A percentile compares a stretch with the other conserved stretches of the same genome.
Evolutionary conservation across 2,329 filamentous ascomycete genomes (phyloP).

Genomic region (Chaetomiaceae sp.): DNA sequence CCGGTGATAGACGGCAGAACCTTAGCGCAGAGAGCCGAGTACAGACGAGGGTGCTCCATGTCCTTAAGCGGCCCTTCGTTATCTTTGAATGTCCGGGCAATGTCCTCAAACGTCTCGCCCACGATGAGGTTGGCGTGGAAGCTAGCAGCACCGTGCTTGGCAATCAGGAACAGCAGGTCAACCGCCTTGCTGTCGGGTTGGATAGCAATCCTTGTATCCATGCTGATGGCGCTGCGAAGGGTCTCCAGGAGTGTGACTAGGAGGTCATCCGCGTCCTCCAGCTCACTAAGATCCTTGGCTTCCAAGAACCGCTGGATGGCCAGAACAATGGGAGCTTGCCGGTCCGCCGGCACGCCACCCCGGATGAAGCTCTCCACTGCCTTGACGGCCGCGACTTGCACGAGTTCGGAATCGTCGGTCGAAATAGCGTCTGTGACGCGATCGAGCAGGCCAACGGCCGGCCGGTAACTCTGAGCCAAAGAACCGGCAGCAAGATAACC

Average conservation of each 20-base stretch:
- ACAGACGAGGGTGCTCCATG: conserved; percentile 57
- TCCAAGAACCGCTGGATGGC: conserved; percentile 69
- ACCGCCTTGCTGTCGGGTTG: conserved; percentile 67
- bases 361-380: conserved; percentile 65
- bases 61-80: conserved; percentile 12
- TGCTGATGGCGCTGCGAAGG: conserved; percentile 71
- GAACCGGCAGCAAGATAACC: conserved; percentile 82
- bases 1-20: conserved; percentile 82
- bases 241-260: conserved; percentile 86
- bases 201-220: conserved; percentile 70
- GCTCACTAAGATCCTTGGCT: conserved; percentile 71
- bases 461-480: conserved; percentile 62
- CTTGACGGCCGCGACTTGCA: conserved; percentile 87
- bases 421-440: conserved; percentile 69
- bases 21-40: conserved; percentile 73
- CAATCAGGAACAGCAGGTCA: conserved; percentile 79
- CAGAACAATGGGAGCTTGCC: conserved; percentile 56
- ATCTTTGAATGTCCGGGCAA: conserved; percentile 56
- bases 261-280: conserved; percentile 85
- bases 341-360: conserved; percentile 44
- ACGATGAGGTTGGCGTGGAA: conserved; percentile 87
- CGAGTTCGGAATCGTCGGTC: conserved; percentile 73
- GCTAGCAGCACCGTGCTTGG: conserved; percentile 80
- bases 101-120: conserved; percentile 84
- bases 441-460: conserved; percentile 61